Base-by-base conservation (phyloP, 495 filamentous ascomycete genomes). In the Cudoniella acicularis region DNA sequence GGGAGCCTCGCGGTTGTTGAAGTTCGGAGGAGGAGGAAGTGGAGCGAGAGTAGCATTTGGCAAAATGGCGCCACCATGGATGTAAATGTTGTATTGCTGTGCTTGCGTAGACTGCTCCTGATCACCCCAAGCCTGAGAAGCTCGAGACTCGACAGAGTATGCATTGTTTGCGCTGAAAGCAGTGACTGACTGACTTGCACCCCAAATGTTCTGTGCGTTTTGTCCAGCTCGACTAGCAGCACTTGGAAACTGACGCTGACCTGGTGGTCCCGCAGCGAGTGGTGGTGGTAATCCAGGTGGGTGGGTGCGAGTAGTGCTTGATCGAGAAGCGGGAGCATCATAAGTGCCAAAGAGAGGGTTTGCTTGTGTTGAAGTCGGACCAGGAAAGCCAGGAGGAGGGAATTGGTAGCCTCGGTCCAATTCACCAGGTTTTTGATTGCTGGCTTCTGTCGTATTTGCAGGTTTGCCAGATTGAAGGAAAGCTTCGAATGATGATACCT, bases 261-360 rank as follows among this genome's bases (percentile, higher is more conserved):
- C 67, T 27, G 67, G 67, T 25, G 67, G 67, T n/a, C 67, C 67
- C 16, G 67, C 67, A n/a, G 64, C 67, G 10, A 69, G 64, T 26
- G 67, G 64, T 21, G 58, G 58, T 23, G 64, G 67, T 30, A 57
- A 64, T 46, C 61, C 59, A 26, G 56, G 52, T 23, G 47, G 58
- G 43, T 16, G 36, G 22, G n/a, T 23, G 13, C 22, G 48, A 24
- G 9, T 20, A 10, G 55, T n/a, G 2, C 8, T 48, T 40, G 17
- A 16, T 13, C 13, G 43, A n/a, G 55, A 51, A 27, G 25, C 22
- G 3, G 24, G 3, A n/a, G 41, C 8, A 47, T 26, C 26, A 25
- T 8, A 57, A 1, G 49, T 50, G 26, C 49, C 27, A 40, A 48
- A 57, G 8, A 64, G 40, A 16, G 60, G 57, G 49, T 61, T 63